These are phyloP conservation scores for Oryza coarctata DNA, from an alignment of 176 grass and related monocot species.

Conservation along the genomic window DNA sequence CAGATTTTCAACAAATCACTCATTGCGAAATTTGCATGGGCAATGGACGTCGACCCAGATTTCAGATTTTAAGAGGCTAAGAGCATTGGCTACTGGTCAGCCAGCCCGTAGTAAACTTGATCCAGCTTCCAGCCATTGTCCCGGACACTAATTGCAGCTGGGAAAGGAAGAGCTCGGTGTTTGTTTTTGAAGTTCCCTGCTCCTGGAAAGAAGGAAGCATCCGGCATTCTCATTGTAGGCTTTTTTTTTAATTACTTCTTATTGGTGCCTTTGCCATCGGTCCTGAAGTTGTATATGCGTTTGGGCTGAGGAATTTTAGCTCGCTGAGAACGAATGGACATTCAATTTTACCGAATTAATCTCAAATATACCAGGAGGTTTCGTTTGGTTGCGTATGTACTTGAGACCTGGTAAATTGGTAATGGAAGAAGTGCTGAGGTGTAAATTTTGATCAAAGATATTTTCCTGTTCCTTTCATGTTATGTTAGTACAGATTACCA, in stretches of 20 bases:
- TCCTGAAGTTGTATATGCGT: slow-evolving; percentile 35
- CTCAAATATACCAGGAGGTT: slow-evolving; percentile 37
- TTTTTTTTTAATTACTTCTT: neutral
- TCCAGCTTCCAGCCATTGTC: slow-evolving; percentile 32
- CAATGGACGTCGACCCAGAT: slow-evolving; percentile 78
- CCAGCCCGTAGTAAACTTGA: neutral
- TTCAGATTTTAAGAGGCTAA: slow-evolving; percentile 95
- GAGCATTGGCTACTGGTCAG: slow-evolving; percentile 14
- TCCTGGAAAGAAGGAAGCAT: slow-evolving; percentile 39
- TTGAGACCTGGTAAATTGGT: neutral
- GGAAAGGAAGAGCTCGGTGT: slow-evolving; percentile 55
- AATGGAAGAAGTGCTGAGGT: slow-evolving; percentile 36
- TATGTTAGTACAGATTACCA: too few relatives aligned
- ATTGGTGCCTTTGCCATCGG: slow-evolving; percentile 25
- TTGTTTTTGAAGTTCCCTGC: slow-evolving; percentile 31
- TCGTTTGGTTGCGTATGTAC: slow-evolving; percentile 12
- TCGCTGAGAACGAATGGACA: slow-evolving; percentile 52
- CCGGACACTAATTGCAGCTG: slow-evolving; percentile 43
- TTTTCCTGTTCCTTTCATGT: neutral
- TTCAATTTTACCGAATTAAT: slow-evolving; percentile 51
- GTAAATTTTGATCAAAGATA: slow-evolving; percentile 18
- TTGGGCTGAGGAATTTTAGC: slow-evolving; percentile 33
- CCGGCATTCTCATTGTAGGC: slow-evolving; percentile 45
- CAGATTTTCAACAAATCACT: slow-evolving; percentile 99
- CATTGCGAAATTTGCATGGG: slow-evolving; percentile 82